Base-by-base conservation (phyloP, 176 grass and related monocot species). In the Aegilops tauschii region DNA sequence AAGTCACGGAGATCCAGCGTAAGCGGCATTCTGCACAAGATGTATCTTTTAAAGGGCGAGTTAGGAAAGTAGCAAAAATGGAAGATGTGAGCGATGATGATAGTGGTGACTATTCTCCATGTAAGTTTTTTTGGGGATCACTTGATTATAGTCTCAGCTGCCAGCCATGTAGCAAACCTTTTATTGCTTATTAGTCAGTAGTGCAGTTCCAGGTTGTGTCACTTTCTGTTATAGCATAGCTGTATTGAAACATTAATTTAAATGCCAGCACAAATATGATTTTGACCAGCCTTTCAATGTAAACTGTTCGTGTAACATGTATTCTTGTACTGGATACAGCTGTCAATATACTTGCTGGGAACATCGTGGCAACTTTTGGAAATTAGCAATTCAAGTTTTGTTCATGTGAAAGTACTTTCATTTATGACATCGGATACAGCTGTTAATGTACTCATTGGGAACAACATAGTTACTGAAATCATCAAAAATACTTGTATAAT, bases 11-110 rank as follows among this genome's bases (percentile, higher is more conserved):
- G 63, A 90, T 94, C 61, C 84, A 94, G 71, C 87, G 90, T 71
- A 99, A 99, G 89, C 87, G 97, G 65, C 88, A 95, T 78, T 90
- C 97, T 90, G 85, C 85, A 77, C 83, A 82, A 79, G 94, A 93
- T 83, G 85, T 96, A 66, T 99, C 97, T 77, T 94, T 94, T 88
- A 96, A 85, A 91, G 97, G 92, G 39, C 88, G 97, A 86, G 73
- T 94, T 56, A 92, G 94, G 65, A 96, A 99, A 91, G 90, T 87
- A 73, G 94, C 97, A 32, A 99, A 96, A 87, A 54, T 88, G 90
- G 83, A 92, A 93, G 89, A 91, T 73, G 90, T 93, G 56, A 92
- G 89, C 12, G 88, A 99, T 88, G 83, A 87, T 32, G 97, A 93
- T 82, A 99, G 89, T 1, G 89, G 87, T 87, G 97, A 99, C 70